Evolutionary conservation across 352 stramenopile species (phyloP), one percentile per base, ranked within the genome.

Genomic region (Globisporangium perplexum): DNA sequence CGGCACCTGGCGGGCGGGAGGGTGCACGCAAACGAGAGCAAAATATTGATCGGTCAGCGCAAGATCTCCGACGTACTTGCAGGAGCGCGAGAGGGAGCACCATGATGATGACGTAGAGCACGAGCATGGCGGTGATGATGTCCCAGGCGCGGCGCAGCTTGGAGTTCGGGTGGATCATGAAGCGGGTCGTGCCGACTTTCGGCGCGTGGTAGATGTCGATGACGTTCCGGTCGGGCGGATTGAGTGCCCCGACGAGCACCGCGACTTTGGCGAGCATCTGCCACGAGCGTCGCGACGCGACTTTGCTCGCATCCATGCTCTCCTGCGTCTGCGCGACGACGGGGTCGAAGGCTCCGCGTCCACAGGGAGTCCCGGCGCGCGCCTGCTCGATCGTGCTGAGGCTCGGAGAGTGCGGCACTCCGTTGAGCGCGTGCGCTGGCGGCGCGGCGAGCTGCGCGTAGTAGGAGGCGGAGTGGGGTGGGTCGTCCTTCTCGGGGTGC

Each of bases 181-280:
- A 88, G 14, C 63, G 65, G 36, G 63, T 80, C 7, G 61, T 65
- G 47, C 73, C 78, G 22, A 72, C 61, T 30, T 79, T 85, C 20
- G 69, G 45, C 26, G 85, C 75, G 65, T 92, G 81, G 60, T 90
- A 92, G 56, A 92, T 92, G 43, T 92, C 81, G 42, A 92, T 88
- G 3, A 77, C 67, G 4, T 73, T 68, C 10, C 48, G 44, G 22
- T 72, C 71, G 4, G 50, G 56, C 35, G 67, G 62, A 45, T 72
- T 76, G 35, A 74, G 53, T 1, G 61, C 57, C 1, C 57, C 50
- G 30, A 64, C 50, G 24, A 75, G 53, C 51, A 72, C 7, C 3
- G 67, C 55, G 3, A 60, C 64, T 23, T 68, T 61, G 31, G 53
- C 42, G 20, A 75, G 52, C 18, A 75, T 24, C 8, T 65, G 41